Conservation (phyloP, 352 stramenopile species). For the Phytophthora melonis region DNA sequence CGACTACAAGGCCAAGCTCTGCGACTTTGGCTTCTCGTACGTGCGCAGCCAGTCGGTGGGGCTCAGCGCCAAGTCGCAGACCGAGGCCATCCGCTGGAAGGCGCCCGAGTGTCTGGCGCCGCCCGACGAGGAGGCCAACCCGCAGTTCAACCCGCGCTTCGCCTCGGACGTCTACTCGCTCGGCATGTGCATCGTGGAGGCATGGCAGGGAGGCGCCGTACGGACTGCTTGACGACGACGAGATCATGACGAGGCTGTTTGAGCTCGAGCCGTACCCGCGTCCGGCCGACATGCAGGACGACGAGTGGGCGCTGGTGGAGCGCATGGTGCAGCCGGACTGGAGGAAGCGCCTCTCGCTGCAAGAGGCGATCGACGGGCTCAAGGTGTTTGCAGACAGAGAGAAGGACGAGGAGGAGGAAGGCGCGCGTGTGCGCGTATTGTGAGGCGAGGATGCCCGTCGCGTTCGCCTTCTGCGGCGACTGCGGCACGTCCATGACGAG, state of each 20-base stretch:
- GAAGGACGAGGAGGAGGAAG: not conserved
- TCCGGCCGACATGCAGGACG: slow-evolving; percentile 18
- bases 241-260: slow-evolving; percentile 19
- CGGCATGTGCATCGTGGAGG: slow-evolving; percentile 49
- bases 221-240: slow-evolving; percentile 22
- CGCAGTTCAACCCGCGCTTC: slow-evolving; percentile 20
- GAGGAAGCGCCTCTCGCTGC: slow-evolving; percentile 8
- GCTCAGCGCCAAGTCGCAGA: slow-evolving; percentile 28
- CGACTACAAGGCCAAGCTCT: slow-evolving; percentile 33
- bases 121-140: slow-evolving; percentile 3
- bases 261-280: slow-evolving; percentile 20
- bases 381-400: slow-evolving; percentile 24
- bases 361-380: slow-evolving; percentile 12
- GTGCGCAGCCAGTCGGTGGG: slow-evolving; percentile 26
- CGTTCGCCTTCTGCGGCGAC: slow-evolving; percentile 8
- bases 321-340: slow-evolving; percentile 17
- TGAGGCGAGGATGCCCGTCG: slow-evolving; percentile 2
- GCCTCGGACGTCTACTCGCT: slow-evolving; percentile 43
- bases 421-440: not conserved
- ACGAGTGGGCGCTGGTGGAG: slow-evolving; percentile 25
- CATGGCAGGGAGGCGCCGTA: slow-evolving; percentile 26
- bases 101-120: slow-evolving; percentile 37
- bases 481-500: not conserved
- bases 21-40: slow-evolving; percentile 45
- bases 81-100: slow-evolving; percentile 37